Evolutionary conservation across 108 stramenopile genomes (phyloP).

Genomic region (Cyclotella atomus): DNA sequence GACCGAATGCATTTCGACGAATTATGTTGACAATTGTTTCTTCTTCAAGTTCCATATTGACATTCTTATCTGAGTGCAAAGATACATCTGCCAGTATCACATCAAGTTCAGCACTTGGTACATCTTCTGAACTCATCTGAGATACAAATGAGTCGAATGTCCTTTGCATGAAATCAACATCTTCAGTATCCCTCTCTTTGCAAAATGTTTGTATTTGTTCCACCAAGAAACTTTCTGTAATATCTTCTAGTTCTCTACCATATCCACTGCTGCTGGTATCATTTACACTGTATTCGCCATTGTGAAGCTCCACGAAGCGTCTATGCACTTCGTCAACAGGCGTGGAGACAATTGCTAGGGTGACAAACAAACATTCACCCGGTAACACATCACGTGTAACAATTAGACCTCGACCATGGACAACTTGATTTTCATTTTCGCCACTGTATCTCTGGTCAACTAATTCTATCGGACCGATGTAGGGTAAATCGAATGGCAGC

Average conservation of each 20-base stretch:
- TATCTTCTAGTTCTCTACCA: constrained; percentile 47
- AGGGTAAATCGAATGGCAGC: constrained; percentile 24
- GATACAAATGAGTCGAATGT: constrained; percentile 25
- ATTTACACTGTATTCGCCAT: constrained; percentile 6
- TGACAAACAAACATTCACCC: constrained; percentile 78
- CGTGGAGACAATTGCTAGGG: constrained; percentile 56
- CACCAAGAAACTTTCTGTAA: constrained; percentile 56
- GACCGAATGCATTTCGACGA: constrained; percentile 79
- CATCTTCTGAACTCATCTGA: constrained; percentile 47
- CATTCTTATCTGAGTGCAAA: too few relatives aligned
- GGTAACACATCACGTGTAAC: constrained; percentile 58
- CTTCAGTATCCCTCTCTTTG: constrained; percentile 4
- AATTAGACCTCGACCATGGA: constrained; percentile 61
- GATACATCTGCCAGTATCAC: constrained; percentile 9
- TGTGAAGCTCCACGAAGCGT: constrained; percentile 15
- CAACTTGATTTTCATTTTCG: not conserved
- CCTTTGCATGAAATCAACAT: not conserved
- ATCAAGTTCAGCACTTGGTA: constrained; percentile 29
- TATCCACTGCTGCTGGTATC: not conserved
- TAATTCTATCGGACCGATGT: constrained; percentile 35
- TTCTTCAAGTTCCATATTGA: too few relatives aligned
- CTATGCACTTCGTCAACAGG: constrained; percentile 35
- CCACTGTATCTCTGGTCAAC: constrained; percentile 4
- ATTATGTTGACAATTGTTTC: constrained; percentile 59
- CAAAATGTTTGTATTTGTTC: constrained; percentile 52